Base-by-base conservation (phyloP, 1,284 basidiomycete genomes). In the Ustilago curta region DNA sequence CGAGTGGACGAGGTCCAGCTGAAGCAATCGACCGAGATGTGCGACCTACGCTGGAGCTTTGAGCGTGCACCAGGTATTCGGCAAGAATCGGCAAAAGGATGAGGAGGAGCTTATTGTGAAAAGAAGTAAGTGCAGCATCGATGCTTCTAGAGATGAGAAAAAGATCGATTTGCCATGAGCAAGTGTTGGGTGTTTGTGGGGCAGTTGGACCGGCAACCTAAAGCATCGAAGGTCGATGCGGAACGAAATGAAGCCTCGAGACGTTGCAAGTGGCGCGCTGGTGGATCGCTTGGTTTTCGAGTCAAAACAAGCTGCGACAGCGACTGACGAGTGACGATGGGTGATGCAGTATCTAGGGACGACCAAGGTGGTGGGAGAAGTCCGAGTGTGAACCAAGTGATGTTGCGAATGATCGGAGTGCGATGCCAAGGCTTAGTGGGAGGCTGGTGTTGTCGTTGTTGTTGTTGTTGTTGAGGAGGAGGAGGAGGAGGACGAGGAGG, bases 211-310 rank as follows among this genome's bases (percentile, higher is more conserved):
- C 52, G 40, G 37, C 40, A 66, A 32, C 27, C 9, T 42, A 35
- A 27, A 27, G 19, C 25, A 44, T 55, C 52, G 57, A 66, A 16
- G 27, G 19, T 55, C 63, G 63, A 56, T 14, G 23, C 40, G 42
- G 35, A 54, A 25, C 19, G n/a, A 66, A 59, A 59, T 66, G 57
- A 66, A 58, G 50, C 29, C 52, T 42, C 35, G 31, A 51, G 42
- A 37, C 32, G 31, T 25, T 11, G 32, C 48, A 37, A 35, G 31
- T 31, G 47, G 27, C 27, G 48, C 48, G 16, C 48, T 4, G 35
- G 8, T 19, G 29, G 12, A 6, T 35, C n/a, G 4, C 19, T 31
- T 11, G 19, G 4, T 21, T 14, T 21, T 16, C 19, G n/a, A 21
- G 47, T 19, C 27, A 48, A 31, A 16, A 16, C 12, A 4, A n/a